Evolutionary conservation across 768 basidiomycete genomes (phyloP).

Genomic region (Saitozyma sp.): DNA sequence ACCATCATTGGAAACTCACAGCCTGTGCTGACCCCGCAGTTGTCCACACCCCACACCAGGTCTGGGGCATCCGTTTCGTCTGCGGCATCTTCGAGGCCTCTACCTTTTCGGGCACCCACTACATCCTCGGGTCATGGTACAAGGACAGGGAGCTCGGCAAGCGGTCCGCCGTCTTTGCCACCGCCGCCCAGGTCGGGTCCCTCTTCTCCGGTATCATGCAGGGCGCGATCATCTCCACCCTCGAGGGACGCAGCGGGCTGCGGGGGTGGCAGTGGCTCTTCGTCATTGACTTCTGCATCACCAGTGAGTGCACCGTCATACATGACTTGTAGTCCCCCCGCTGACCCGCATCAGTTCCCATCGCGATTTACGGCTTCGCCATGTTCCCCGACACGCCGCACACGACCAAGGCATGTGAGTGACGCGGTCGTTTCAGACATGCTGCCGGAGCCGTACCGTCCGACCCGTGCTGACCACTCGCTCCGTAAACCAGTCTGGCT

Average conservation of each 20-base stretch:
- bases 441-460: too few species aligned
- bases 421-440: too few species aligned
- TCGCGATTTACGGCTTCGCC: slow-evolving; percentile 70
- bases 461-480: too few species aligned
- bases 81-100: slow-evolving; percentile 73
- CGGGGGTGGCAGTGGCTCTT: slow-evolving; percentile 33
- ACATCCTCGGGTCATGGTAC: slow-evolving; percentile 74
- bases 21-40: slow-evolving; percentile 4
- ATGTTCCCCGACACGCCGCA: slow-evolving; percentile 72
- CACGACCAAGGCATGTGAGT: slow-evolving; percentile 55
- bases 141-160: slow-evolving; percentile 69
- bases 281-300: slow-evolving; percentile 26
- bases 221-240: slow-evolving; percentile 29
- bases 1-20: background rate
- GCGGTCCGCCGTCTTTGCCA: slow-evolving; percentile 66
- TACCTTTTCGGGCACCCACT: slow-evolving; percentile 74
- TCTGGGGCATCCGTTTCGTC: slow-evolving; percentile 71
- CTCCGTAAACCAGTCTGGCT: slow-evolving; percentile 59
- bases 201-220: slow-evolving; percentile 44
- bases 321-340: background rate
- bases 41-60: slow-evolving; percentile 27
- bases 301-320: slow-evolving; percentile 2
- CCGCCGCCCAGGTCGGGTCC: slow-evolving; percentile 32
- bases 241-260: slow-evolving; percentile 28
- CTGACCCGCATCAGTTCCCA: slow-evolving; percentile 57